Percentiles rank a stretch among this genome's conserved stretches.
Evolutionary conservation across 108 stramenopile genomes (phyloP).

Genomic region (Stephanodiscus triporus): DNA sequence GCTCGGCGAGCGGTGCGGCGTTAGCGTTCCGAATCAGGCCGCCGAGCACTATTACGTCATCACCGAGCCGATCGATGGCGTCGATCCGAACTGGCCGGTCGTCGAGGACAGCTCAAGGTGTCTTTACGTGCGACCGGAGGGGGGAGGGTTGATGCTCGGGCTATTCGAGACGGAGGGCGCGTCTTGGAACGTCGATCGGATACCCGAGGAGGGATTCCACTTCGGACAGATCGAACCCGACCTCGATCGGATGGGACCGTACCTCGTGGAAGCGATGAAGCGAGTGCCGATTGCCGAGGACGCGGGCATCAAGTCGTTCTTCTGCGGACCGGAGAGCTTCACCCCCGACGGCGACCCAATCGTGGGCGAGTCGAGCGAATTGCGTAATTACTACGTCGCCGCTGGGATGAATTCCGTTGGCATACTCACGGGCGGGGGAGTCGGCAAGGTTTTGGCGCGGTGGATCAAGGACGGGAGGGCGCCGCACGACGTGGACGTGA

Average conservation of each 20-base stretch:
- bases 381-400: conserved; percentile 71
- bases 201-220: conserved; percentile 54
- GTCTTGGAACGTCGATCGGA: conserved; percentile 56
- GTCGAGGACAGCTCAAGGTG: conserved; percentile 70
- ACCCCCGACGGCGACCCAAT: conserved; percentile 67
- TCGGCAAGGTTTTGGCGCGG: conserved; percentile 58
- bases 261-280: conserved; percentile 66
- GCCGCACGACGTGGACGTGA: conserved; percentile 61
- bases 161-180: conserved; percentile 75
- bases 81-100: conserved; percentile 82
- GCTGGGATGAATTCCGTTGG: conserved; percentile 81
- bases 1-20: conserved; percentile 55
- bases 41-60: conserved; percentile 88
- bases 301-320: conserved; percentile 73
- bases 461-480: conserved; percentile 60
- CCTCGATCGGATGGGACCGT: conserved; percentile 82
- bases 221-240: conserved; percentile 80
- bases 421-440: conserved; percentile 74
- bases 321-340: conserved; percentile 85
- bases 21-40: conserved; percentile 75
- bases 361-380: conserved; percentile 63
- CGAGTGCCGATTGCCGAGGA: conserved; percentile 55
- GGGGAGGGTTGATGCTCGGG: conserved; percentile 75
- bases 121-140: conserved; percentile 83
- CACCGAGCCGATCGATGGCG: conserved; percentile 65